Base-by-base conservation (phyloP, 148 eudicot species). In the Rheum nobile region DNA sequence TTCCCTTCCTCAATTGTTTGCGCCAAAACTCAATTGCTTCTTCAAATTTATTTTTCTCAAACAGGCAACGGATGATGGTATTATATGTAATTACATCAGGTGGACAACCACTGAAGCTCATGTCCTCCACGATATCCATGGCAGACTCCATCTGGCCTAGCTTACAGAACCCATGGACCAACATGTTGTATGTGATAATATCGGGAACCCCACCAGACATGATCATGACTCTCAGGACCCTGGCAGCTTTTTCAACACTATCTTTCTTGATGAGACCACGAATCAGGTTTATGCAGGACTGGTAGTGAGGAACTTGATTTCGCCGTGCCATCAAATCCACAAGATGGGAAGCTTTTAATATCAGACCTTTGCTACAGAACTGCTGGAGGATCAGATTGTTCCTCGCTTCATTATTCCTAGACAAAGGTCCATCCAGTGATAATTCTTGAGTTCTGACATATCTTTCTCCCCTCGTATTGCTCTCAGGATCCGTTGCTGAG, bases 171-270 rank as follows among this genome's bases (percentile, higher is more conserved):
- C 95, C 89, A 77, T 87, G 78, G 74, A 94, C 82, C 63, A 94
- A 78, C 91, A 91, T 94, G 82, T 94, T 94, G 80, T 86, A 85
- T 6, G 96, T 94, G 77, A 94, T 91, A 67, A 89, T 80, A 85
- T 93, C 98, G 4, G 91, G 96, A 76, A 87, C 79, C 54, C 97
- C 97, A 77, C 97, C 97, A 4, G 93, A 89, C 98, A 91, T 83
- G 35, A 91, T 92, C 88, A 94, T 84, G 65, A 88, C 63, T 50
- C 80, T 78, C 75, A 91, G 80, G 67, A 87, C 82, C 55, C 77
- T 86, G 17, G 76, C 74, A 72, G 98, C 98, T 77, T 82, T 85
- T 39, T 83, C 88, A 48, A 78, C 73, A 19, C 52, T 80, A 57
- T 80, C 80, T 52, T 72, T 34, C 22, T 91, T 89, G 13, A 85